Evolutionary conservation across 768 basidiomycete species (phyloP).

Genomic region (Mycena leptocephala): DNA sequence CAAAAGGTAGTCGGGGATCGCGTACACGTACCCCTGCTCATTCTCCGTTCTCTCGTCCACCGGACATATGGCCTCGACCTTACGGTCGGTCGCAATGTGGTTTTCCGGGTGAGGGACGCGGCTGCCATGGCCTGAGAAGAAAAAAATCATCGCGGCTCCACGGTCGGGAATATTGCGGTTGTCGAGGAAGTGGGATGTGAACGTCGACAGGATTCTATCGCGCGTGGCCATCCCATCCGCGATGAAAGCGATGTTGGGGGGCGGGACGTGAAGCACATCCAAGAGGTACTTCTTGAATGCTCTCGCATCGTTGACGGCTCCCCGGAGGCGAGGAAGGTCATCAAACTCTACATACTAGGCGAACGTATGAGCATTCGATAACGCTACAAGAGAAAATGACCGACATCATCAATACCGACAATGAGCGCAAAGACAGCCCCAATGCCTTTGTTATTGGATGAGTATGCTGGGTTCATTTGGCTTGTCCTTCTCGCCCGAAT

Average conservation of each 20-base stretch:
- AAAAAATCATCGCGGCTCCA: no score
- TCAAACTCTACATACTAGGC: neutral
- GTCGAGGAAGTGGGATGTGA: conserved; percentile 9
- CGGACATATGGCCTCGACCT: no score
- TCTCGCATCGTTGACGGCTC: conserved; percentile 10
- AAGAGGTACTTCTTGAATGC: neutral
- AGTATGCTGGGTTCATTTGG: no score
- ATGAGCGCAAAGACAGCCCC: conserved; percentile 10
- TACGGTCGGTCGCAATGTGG: no score
- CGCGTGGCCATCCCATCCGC: conserved; percentile 11
- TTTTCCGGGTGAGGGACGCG: no score
- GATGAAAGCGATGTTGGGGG: neutral
- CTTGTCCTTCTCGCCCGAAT: no score
- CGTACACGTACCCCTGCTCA: no score
- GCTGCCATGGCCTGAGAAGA: no score
- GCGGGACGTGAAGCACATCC: conserved; percentile 10
- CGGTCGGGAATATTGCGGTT: no score
- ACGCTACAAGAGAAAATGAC: neutral
- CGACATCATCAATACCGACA: conserved; percentile 7
- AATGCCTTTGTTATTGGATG: neutral
- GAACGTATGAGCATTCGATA: neutral
- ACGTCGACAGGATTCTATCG: conserved; percentile 9
- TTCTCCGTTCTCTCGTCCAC: no score
- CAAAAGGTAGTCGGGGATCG: conserved; percentile 24
- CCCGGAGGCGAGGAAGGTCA: neutral